These are phyloP conservation scores for Xylaria sp. DNA, from an alignment of 2,329 filamentous ascomycete genomes.

Conservation along the genomic window DNA sequence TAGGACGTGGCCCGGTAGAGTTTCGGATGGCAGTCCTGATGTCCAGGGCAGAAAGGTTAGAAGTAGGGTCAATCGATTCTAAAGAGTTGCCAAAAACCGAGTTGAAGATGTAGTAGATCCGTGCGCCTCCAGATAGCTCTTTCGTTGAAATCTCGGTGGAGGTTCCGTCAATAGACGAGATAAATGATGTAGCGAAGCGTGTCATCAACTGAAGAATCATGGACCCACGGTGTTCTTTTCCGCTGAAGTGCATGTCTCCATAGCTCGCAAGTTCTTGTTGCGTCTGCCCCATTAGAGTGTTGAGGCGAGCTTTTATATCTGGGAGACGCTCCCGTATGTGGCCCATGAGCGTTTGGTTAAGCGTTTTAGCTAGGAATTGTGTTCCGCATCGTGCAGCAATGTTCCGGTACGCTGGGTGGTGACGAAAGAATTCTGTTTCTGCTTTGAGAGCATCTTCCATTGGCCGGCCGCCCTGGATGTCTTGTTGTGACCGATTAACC, in stretches of 20 bases:
- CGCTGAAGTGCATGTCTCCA: conserved; percentile 96
- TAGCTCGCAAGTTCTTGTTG: conserved; percentile 98
- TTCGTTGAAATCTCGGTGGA: conserved; percentile 99
- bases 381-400: conserved; percentile 95
- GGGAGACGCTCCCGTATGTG: conserved; percentile 96
- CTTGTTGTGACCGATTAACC: conserved; percentile 97
- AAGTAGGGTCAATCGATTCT: conserved; percentile 95
- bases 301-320: conserved; percentile 97
- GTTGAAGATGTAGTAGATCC: conserved; percentile 99
- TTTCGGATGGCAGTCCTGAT: conserved; percentile 98
- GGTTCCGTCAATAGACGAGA: conserved; percentile 97
- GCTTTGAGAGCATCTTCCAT: conserved; percentile 90
- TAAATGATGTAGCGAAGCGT: conserved; percentile 96
- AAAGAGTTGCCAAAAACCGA: conserved; percentile 97
- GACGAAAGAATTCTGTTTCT: conserved; percentile 94
- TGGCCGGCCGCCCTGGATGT: conserved; percentile 96
- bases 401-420: conserved; percentile 96
- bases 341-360: conserved; percentile 94
- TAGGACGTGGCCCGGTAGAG: conserved; percentile 94
- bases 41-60: conserved; percentile 92
- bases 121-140: conserved; percentile 91
- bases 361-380: conserved; percentile 90
- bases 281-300: conserved; percentile 99
- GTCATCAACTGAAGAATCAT: conserved; percentile 98
- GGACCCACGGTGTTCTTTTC: conserved; percentile 95